Base-by-base conservation (phyloP, 345 rosid genomes). In the Syzygium jambos region DNA sequence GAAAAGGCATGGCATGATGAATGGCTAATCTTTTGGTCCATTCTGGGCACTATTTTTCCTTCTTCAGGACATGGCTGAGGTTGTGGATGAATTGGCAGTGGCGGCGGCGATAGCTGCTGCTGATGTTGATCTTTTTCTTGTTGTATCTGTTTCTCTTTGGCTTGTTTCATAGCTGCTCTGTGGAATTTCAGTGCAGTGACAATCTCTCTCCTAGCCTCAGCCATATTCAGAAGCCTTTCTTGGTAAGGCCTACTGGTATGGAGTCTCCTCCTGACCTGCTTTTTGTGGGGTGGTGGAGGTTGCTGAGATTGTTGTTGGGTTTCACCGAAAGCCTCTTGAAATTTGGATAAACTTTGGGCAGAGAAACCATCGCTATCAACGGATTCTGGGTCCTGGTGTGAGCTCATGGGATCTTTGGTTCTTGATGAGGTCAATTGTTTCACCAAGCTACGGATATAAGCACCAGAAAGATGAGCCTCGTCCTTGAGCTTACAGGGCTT, bases 141-240 rank as follows among this genome's bases (percentile, higher is more conserved):
- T 15, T 87, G 93, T 2, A 91, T 93, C 15, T 92, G 93, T 22
- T 89, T 95, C 49, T 93, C 94, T 9, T 88, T 65, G 53, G 98
- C 95, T 91, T 95, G 96, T 91, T 95, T 97, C 99, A 95, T 98
- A 86, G 99, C 88, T 38, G 99, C 99, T 13, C 99, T 91, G 77
- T 98, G 99, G 86, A 93, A 95, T 90, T 98, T 98, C 68, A 97
- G 93, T 53, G 98, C 98, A 88, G 99, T 94, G 88, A 96, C 99
- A 88, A 98, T 96, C 92, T 98, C 99, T 84, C 97, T 93, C 88
- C 99, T 95, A 61, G 99, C 99, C 91, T 98, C 98, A 12, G 99
- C 99, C 99, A 98, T 98, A 59, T 98, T 96, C 9, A 98, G 97
- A 56, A 96, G 96, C 92, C 98, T 94, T 84, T 98, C 99, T 93